These are phyloP conservation scores for Chrysoporthe austroafricana DNA, from an alignment of 2,329 filamentous ascomycete species.

Conservation along the genomic window DNA sequence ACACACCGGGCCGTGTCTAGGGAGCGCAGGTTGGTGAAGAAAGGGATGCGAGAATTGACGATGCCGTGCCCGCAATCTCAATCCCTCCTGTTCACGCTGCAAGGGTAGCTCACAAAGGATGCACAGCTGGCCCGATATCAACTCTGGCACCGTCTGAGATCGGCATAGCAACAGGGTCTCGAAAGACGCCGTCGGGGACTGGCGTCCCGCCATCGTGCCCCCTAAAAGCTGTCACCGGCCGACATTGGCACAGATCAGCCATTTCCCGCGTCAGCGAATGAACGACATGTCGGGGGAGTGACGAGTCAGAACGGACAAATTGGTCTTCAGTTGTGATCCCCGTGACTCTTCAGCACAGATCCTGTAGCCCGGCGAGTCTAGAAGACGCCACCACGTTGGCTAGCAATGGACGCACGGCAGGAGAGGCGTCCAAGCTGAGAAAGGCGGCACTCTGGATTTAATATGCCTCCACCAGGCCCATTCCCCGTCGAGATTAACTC, in stretches of 20 bases:
- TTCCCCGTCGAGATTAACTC: too few species aligned
- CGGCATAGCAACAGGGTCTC: constrained; percentile 4
- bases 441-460: background rate
- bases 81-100: background rate
- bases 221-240: constrained; percentile 1
- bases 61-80: background rate
- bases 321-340: background rate
- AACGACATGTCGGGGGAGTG: background rate
- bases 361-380: background rate
- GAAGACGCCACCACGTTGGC: constrained; percentile 7
- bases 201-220: constrained; percentile 4
- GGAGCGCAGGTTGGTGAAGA: constrained; percentile 8
- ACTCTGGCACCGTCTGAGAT: background rate
- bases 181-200: background rate
- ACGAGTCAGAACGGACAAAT: background rate
- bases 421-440: constrained; percentile 1
- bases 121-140: background rate
- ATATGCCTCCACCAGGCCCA: background rate
- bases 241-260: background rate
- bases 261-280: background rate
- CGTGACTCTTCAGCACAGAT: background rate
- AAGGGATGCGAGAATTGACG: background rate
- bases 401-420: background rate
- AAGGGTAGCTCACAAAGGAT: background rate
- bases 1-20: constrained; percentile 6